Evolutionary conservation across 139 green algal genomes (phyloP), one percentile per base, ranked within the genome.

Genomic region (Coccomyxa sp.): DNA sequence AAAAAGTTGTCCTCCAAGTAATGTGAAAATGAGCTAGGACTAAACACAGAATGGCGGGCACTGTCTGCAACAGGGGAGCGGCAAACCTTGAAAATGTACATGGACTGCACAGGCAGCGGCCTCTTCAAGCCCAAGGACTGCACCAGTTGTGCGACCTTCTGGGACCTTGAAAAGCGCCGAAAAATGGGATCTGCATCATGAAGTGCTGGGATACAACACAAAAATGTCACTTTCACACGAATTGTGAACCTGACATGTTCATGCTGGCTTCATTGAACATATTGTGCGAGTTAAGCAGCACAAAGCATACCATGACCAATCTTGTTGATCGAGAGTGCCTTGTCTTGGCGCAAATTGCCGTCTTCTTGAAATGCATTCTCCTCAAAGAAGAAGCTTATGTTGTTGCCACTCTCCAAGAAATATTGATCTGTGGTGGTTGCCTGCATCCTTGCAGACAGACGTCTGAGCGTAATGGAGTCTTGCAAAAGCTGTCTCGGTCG

Each of bases 141-240:
- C 81, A 95, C 45, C 17, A 99, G 23, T 10, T 78, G 67, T 10
- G 66, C 80, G 51, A 98, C 83, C 51, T 79, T 90, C 16, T 80
- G n/a, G 10, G 88, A 96, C 27, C 95, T 86, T 10, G 90, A 95
- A 81, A 97, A 98, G 0, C 80, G 18, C 10, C 90, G 82, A 86
- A 98, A 99, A 15, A 89, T 87, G 0, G 94, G 93, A 85, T 98
- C 96, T 25, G 98, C 28, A 87, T 99, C 97, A 86, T 99, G 97
- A 87, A 99, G 81, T 3, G 94, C 93, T 92, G 88, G 45, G 17
- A 58, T 28, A 60, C 30, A 21, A 67, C 10, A n/a, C 30, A 81
- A 0, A 45, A 10, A 12, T 30, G 77, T 13, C 76, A 31, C 13
- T 30, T 57, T 4, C 31, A 18, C 16, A 27, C 13, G 10, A 38